Base-by-base conservation (phyloP, 768 basidiomycete species). In the Boletus patriciae region DNA sequence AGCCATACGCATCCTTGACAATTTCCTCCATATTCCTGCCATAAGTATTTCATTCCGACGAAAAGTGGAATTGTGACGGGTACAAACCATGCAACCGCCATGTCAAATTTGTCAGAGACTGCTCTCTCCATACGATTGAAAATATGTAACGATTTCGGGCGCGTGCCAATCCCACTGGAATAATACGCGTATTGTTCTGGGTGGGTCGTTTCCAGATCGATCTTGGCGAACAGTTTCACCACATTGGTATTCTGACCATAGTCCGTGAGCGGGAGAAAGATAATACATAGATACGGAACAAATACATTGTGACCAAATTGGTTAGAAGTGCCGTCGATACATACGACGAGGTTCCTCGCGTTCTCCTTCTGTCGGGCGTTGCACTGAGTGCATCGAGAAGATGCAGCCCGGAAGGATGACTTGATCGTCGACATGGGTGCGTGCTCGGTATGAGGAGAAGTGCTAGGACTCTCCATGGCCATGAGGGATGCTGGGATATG, bases 101-200 rank as follows among this genome's bases (percentile, higher is more conserved):
- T 54, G 55, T 76, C 76, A 16, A 76, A 59, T 16, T 54, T 66
- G 43, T 74, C 63, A 12, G 59, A 52, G 19, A 67, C 27, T 3
- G 47, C 60, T 49, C 59, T 55, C 41, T 54, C 60, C 12, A 65
- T 41, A 16, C 60, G 66, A 27, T 44, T 21, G 12, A 75, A 1
- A 2, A 70, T 54, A 47, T 72, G 68, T 13, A 62, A 46, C 4
- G 70, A 66, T 41, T 64, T 67, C 0, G 67, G 70, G 36, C 69
- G 63, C 0, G 76, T 76, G 15, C 75, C 75, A 41, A 77, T 74
- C 1, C 75, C 75, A 40, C 74, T 75, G 41, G 70, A 68, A 50
- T 76, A 77, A 52, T 73, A 76, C 2, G 73, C 70, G 13, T 61
- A 50, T 55, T 76, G 76, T 27, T 57, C 50, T 19, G 62, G 50